A percentile compares a stretch with the other conserved stretches of the same genome.
phyloP scores from a whole-genome alignment of 306 rosid genomes.

The Prunus mira region DNA sequence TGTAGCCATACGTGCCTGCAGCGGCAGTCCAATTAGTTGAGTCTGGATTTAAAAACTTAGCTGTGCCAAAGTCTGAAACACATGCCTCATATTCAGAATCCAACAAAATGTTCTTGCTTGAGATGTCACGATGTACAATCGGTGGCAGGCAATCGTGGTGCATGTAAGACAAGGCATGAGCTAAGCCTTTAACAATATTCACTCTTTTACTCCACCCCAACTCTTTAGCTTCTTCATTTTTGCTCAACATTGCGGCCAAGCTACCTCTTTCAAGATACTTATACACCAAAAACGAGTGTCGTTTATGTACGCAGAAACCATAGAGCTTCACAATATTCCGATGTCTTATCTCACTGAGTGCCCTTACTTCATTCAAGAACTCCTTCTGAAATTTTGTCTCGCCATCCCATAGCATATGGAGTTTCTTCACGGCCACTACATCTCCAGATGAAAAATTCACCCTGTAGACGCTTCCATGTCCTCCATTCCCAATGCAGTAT shows the following conservation, averaged over 20 bases:
- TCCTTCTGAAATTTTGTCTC: not conserved
- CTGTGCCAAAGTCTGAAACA: constrained; percentile 21
- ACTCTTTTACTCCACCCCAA: constrained; percentile 13
- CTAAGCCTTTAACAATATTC: constrained; percentile 5
- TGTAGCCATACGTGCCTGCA: constrained; percentile 26
- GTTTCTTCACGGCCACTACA: constrained; percentile 13
- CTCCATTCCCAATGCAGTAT: constrained; percentile 13
- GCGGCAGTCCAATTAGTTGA: constrained; percentile 12
- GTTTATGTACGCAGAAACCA: constrained; percentile 4
- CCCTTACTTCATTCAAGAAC: constrained; percentile 10
- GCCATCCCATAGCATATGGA: not conserved
- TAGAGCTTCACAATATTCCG: constrained; percentile 13
- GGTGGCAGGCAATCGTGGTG: constrained; percentile 20
- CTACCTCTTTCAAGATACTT: constrained; percentile 18
- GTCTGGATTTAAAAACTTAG: not conserved
- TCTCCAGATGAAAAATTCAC: not conserved
- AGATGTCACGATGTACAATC: constrained; percentile 15
- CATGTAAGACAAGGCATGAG: constrained; percentile 24
- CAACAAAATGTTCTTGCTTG: constrained; percentile 22
- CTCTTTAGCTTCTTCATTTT: constrained; percentile 6
- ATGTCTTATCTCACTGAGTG: constrained; percentile 9
- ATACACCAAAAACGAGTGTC: constrained; percentile 1
- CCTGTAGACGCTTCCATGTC: constrained; percentile 14
- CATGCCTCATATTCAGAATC: not conserved
- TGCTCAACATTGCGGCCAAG: not conserved